Conservation (phyloP, 768 basidiomycete species). For the Pulveroboletus ravenelii region DNA sequence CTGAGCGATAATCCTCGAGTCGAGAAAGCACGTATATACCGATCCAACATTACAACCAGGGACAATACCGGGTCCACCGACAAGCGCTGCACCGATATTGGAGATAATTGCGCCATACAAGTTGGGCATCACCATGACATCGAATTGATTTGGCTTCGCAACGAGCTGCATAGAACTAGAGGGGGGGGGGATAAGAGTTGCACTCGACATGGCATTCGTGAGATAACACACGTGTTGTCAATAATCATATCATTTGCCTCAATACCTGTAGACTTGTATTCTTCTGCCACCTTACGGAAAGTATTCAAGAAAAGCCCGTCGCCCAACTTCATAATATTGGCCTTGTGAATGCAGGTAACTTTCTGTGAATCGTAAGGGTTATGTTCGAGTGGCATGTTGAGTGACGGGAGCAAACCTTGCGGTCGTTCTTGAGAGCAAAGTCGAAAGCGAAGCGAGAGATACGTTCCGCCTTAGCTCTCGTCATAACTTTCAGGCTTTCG, state of each 20-base stretch:
- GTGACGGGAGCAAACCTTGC: conserved; percentile 60
- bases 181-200: not conserved
- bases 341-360: conserved; percentile 99
- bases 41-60: conserved; percentile 98
- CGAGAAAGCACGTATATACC: conserved; percentile 38
- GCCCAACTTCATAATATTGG: conserved; percentile 99
- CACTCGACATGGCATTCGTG: not conserved
- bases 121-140: conserved; percentile 99
- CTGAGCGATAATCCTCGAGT: not conserved
- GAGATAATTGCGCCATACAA: conserved; percentile 95
- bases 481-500: conserved; percentile 96
- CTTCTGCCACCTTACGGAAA: conserved; percentile 93
- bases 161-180: conserved; percentile 98
- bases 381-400: not conserved
- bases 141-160: conserved; percentile 91
- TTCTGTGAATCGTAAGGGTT: conserved; percentile 50
- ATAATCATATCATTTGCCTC: conserved; percentile 98
- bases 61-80: conserved; percentile 96
- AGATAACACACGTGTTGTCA: conserved; percentile 79
- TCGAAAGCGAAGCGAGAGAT: conserved; percentile 98
- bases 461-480: conserved; percentile 90
- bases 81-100: conserved; percentile 97
- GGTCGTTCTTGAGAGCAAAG: conserved; percentile 96
- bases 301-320: conserved; percentile 99
- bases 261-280: conserved; percentile 91